phyloP scores from a whole-genome alignment of 2,329 filamentous ascomycete species.

The Epichloe glyceriae region DNA sequence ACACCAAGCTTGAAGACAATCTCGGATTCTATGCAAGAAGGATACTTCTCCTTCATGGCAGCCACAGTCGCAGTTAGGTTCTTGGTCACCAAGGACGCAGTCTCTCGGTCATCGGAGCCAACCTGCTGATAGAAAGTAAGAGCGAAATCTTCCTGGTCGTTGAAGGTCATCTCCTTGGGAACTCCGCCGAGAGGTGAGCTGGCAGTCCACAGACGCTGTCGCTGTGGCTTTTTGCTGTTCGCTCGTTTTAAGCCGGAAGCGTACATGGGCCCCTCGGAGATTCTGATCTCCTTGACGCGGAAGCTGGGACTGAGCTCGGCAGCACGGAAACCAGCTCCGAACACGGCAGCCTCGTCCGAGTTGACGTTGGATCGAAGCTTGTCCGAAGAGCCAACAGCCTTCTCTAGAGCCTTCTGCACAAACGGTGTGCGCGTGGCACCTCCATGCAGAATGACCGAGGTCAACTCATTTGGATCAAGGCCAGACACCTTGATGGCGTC shows the following conservation, averaged over 20 bases:
- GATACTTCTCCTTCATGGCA: constrained; percentile 61
- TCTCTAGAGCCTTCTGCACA: constrained; percentile 79
- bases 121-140: constrained; percentile 70
- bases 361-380: constrained; percentile 93
- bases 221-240: constrained; percentile 52
- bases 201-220: constrained; percentile 73
- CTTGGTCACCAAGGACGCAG: constrained; percentile 57
- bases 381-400: constrained; percentile 53
- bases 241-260: constrained; percentile 64
- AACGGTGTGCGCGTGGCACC: constrained; percentile 86
- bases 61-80: constrained; percentile 80
- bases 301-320: constrained; percentile 89
- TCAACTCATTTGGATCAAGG: constrained; percentile 61
- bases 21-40: constrained; percentile 58
- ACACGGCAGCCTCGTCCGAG: constrained; percentile 89
- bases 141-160: constrained; percentile 68
- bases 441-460: constrained; percentile 87
- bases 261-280: constrained; percentile 65
- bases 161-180: constrained; percentile 73
- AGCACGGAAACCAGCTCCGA: constrained; percentile 89
- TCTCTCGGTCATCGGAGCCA: constrained; percentile 42
- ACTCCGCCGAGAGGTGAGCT: constrained; percentile 61
- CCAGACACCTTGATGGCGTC: constrained; percentile 63
- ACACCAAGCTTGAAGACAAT: constrained; percentile 71
- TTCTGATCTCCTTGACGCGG: constrained; percentile 91